Percentiles rank a stretch among this genome's conserved stretches.
Evolutionary conservation across 2,329 filamentous ascomycete species (phyloP).

Genomic region (Penicillium decumbens): DNA sequence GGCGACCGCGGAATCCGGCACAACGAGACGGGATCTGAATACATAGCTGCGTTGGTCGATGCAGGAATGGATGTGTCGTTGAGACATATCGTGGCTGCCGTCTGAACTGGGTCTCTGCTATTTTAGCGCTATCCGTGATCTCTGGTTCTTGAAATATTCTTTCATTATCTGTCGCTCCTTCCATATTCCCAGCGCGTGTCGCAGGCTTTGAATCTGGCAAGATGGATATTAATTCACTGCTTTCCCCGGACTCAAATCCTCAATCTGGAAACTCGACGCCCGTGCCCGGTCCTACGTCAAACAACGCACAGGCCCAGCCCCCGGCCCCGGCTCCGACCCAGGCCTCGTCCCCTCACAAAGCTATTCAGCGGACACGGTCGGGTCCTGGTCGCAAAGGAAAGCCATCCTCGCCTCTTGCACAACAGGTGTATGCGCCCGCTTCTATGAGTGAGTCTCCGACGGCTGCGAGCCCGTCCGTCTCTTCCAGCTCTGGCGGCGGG

Average conservation of each 20-base stretch:
- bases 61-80: constrained; percentile 38
- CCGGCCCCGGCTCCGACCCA: constrained; percentile 20
- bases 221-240: constrained; percentile 47
- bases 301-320: constrained; percentile 23
- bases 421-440: constrained; percentile 40
- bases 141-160: constrained; percentile 4
- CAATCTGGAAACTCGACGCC: constrained; percentile 35
- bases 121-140: constrained; percentile 20
- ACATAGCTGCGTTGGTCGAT: constrained; percentile 23
- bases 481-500: constrained; percentile 24
- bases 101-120: constrained; percentile 27
- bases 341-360: constrained; percentile 34
- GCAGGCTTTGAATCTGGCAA: constrained; percentile 13
- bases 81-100: constrained; percentile 27
- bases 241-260: constrained; percentile 43
- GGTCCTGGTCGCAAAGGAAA: constrained; percentile 32
- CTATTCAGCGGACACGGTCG: constrained; percentile 35
- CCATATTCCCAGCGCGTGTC: constrained; percentile 1
- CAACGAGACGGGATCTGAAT: constrained; percentile 16
- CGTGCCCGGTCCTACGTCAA: constrained; percentile 24
- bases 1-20: constrained; percentile 6
- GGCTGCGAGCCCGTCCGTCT: constrained; percentile 29
- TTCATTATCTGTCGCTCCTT: constrained; percentile 1
- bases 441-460: constrained; percentile 37
- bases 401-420: constrained; percentile 41